Base-by-base conservation (phyloP, 768 basidiomycete genomes). In the Suillus bovinus region DNA sequence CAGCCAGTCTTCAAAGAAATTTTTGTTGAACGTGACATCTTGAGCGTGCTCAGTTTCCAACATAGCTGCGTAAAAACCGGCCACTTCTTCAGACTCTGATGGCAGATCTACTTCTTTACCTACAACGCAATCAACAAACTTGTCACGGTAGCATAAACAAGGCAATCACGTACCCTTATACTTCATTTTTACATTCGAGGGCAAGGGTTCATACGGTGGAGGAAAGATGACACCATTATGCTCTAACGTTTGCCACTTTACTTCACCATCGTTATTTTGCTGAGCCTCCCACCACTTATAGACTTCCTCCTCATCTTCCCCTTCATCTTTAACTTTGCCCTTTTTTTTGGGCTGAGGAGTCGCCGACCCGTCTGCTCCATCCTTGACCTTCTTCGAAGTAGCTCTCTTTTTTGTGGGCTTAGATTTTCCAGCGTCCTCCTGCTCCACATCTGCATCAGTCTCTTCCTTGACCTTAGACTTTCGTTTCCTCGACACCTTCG, bases 191-290 rank as follows among this genome's bases (percentile, higher is more conserved):
- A 97, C 86, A 70, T 86, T 70, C 9, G 80, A 75, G 2, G 97
- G 94, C 59, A 97, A 79, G 9, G 90, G 84, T 69, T 93, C 88
- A 73, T 99, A 99, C 3, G 95, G 89, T 55, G 94, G 94, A 64
- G 97, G 97, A 77, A 99, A 99, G 65, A 95, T 83, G 42, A 99
- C 95, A 56, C 96, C 97, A 67, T 84, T 87, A 77, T 99, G 97
- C 70, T 94, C 90, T 58, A 99, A 83, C n/a, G 94, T 97, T 64
- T 85, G 84, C 97, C 97, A 99, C 75, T 98, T 97, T 61, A 86
- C 79, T 42, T 86, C 81, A 13, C 86, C 91, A 70, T 94, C 93
- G 62, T 90, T 84, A 34, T 80, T 81, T 66, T 89, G 83, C 67
- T 84, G 78, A 63, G 80, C 76, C 69, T 94, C 91, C 96, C 95